phyloP scores from a whole-genome alignment of 768 basidiomycete genomes.

The Boletus fagicola region DNA sequence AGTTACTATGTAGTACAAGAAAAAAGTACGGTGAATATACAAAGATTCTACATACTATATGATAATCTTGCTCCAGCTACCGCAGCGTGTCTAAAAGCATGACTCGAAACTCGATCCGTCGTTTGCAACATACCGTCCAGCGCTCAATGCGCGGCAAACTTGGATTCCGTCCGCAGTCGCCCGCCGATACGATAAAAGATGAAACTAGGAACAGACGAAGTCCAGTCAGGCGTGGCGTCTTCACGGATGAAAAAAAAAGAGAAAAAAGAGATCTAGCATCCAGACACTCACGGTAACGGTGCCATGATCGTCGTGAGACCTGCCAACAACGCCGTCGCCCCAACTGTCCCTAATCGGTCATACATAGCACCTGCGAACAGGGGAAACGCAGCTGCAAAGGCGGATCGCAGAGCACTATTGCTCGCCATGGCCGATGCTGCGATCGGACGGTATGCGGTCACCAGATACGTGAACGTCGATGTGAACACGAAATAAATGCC shows the following conservation, averaged over 20 bases:
- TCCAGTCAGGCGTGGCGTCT: not conserved
- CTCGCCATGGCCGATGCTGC: conserved; percentile 65
- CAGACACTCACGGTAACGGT: conserved; percentile 53
- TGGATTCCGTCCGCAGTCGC: conserved; percentile 42
- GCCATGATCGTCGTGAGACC: conserved; percentile 61
- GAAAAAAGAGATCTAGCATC: not conserved
- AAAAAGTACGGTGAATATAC: not conserved
- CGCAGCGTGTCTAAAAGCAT: too few species aligned
- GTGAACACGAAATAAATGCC: conserved; percentile 67
- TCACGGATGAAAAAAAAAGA: not conserved
- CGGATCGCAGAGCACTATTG: conserved; percentile 52
- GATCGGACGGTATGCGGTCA: conserved; percentile 48
- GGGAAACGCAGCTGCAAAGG: conserved; percentile 52
- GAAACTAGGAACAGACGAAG: conserved; percentile 34
- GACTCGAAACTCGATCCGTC: not conserved
- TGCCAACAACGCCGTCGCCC: conserved; percentile 69
- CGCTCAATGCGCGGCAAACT: conserved; percentile 36
- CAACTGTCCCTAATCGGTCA: conserved; percentile 57
- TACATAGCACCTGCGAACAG: conserved; percentile 55
- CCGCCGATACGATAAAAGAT: conserved; percentile 49
- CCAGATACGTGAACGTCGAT: conserved; percentile 61
- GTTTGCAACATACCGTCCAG: not conserved
- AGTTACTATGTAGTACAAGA: not conserved
- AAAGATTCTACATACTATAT: too few species aligned
- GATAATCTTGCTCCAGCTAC: too few species aligned